phyloP scores from a whole-genome alignment of 305 asterid genomes.

The Nicotiana rustica region DNA sequence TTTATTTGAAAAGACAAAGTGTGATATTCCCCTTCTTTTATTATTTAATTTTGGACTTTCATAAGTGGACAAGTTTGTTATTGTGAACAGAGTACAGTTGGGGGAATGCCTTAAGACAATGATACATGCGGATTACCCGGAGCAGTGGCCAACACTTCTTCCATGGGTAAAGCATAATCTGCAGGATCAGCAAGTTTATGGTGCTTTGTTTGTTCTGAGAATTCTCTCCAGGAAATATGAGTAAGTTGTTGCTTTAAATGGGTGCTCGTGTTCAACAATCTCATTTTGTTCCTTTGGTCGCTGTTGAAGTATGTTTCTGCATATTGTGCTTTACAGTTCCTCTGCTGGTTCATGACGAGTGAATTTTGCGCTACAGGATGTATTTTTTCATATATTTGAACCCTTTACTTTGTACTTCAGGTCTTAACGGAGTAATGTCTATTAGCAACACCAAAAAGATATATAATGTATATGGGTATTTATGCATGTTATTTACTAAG shows the following conservation, averaged over 20 bases:
- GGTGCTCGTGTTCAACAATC: background rate
- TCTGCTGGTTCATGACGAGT: background rate
- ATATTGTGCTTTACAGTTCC: background rate
- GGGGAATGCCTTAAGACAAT: slow-evolving; percentile 96
- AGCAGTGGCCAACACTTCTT: slow-evolving; percentile 94
- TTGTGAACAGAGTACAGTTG: slow-evolving; percentile 78
- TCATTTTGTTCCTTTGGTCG: background rate
- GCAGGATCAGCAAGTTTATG: slow-evolving; percentile 94
- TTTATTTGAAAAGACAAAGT: slow-evolving; percentile 2
- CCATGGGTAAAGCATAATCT: slow-evolving; percentile 91
- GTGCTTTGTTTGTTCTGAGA: slow-evolving; percentile 91
- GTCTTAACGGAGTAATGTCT: slow-evolving; percentile 32
- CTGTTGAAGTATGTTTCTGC: slow-evolving; percentile 2
- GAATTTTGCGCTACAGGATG: background rate
- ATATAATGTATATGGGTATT: background rate
- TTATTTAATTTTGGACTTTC: background rate
- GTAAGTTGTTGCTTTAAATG: slow-evolving; percentile 56
- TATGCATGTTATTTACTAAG: background rate
- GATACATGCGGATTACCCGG: slow-evolving; percentile 90
- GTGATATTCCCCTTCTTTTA: slow-evolving; percentile 28
- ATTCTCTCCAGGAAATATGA: slow-evolving; percentile 94
- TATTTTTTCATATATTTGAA: background rate
- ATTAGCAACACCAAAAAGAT: slow-evolving; percentile 27
- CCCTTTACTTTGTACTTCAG: slow-evolving; percentile 17
- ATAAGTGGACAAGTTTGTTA: slow-evolving; percentile 32